phyloP scores from a whole-genome alignment of 441 rosid genomes.

The Arabidopsis hybrid region DNA sequence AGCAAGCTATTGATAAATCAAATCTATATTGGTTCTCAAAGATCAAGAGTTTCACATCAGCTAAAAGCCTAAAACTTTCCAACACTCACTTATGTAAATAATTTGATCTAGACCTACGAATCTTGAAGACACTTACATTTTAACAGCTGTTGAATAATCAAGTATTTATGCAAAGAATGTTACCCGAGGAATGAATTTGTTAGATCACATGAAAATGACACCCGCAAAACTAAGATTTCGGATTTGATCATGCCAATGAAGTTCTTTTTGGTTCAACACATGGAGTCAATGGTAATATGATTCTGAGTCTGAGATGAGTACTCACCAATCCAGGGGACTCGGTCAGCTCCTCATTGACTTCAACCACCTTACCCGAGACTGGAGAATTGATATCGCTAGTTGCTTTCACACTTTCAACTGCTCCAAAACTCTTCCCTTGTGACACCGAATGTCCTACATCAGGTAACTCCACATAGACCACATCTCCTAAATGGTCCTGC shows the following conservation, averaged over 20 bases:
- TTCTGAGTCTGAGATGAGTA: constrained; percentile 18
- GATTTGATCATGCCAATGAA: not conserved
- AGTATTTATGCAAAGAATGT: no score
- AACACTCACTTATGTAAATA: not conserved
- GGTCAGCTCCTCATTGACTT: constrained; percentile 69
- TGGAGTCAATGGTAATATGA: not conserved
- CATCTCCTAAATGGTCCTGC: constrained; percentile 94
- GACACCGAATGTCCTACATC: constrained; percentile 68
- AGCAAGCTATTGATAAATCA: constrained; percentile 6
- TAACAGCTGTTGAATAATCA: no score
- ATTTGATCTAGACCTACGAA: no score
- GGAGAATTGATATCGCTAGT: constrained; percentile 92
- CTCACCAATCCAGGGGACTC: constrained; percentile 82
- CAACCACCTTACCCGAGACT: constrained; percentile 81
- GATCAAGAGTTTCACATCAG: not conserved
- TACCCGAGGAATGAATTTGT: no score
- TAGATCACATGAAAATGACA: no score
- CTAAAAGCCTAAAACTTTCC: not conserved
- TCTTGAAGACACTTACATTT: no score
- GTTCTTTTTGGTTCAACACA: not conserved
- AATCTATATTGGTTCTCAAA: constrained; percentile 3
- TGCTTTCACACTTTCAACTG: constrained; percentile 98
- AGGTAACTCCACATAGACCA: constrained; percentile 92
- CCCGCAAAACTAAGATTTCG: not conserved
- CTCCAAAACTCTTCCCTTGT: constrained; percentile 84